Conservation (phyloP, 768 basidiomycete genomes). For the Bullera alba region DNA sequence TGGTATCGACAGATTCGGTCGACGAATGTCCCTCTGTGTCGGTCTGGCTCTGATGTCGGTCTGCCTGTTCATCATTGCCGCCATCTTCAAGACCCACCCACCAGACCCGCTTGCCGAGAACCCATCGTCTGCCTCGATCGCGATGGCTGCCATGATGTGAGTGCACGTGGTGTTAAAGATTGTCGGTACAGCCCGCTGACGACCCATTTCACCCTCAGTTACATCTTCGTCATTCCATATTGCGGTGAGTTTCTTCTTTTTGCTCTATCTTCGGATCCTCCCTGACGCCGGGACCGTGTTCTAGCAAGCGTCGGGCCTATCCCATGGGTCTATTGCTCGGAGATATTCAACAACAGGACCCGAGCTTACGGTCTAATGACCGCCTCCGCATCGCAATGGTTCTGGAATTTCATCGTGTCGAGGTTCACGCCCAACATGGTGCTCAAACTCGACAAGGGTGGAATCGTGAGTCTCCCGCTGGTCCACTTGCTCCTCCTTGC, state of each 20-base stretch:
- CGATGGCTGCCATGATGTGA: conserved; percentile 7
- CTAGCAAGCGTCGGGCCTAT: too few species aligned
- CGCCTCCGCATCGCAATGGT: conserved; percentile 17
- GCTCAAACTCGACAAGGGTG: conserved; percentile 5
- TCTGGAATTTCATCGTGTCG: conserved; percentile 26
- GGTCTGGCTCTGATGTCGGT: conserved; percentile 10
- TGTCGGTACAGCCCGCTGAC: too few species aligned
- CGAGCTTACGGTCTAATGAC: conserved; percentile 15
- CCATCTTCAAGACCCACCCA: conserved; percentile 10
- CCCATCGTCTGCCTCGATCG: not conserved
- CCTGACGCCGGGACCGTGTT: not conserved
- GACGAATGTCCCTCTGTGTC: conserved; percentile 9
- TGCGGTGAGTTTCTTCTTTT: too few species aligned
- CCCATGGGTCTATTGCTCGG: conserved; percentile 19
- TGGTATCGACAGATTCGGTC: conserved; percentile 19
- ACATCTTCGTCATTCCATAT: conserved; percentile 9
- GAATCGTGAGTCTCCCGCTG: not conserved
- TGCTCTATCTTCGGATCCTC: too few species aligned
- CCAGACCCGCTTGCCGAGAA: not conserved
- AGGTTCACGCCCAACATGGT: conserved; percentile 18
- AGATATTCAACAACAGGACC: conserved; percentile 26
- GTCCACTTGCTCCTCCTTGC: too few species aligned
- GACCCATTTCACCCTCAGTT: too few species aligned
- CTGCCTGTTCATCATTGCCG: conserved; percentile 20
- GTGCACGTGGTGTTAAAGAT: too few species aligned